Conservation (phyloP, 495 filamentous ascomycete genomes). For the Talaromyces wortmannii region DNA sequence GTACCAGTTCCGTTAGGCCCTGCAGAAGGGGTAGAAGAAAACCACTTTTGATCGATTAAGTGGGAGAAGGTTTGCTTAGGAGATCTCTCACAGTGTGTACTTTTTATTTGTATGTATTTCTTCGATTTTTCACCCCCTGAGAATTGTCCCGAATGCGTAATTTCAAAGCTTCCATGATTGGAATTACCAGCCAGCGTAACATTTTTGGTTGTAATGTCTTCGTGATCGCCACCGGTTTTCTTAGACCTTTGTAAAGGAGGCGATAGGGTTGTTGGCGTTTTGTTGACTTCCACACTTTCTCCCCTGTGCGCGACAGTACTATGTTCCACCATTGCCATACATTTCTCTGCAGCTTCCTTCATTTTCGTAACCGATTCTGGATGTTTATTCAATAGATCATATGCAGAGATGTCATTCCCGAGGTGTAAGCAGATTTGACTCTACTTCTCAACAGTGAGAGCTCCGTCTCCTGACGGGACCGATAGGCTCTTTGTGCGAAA, state of each 20-base stretch:
- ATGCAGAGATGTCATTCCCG: not conserved
- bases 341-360: slow-evolving; percentile 18
- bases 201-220: not conserved
- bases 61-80: not conserved
- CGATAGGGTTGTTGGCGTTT: not conserved
- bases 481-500: not conserved
- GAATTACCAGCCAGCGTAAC: not conserved
- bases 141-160: not conserved
- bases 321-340: slow-evolving; percentile 16
- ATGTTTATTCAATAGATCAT: not conserved
- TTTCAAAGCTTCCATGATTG: not conserved
- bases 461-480: not conserved
- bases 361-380: slow-evolving; percentile 3
- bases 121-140: not conserved
- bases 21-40: not conserved
- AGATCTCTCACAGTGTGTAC: not conserved
- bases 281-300: not conserved
- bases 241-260: not conserved
- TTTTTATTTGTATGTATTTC: too few relatives aligned
- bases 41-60: not conserved
- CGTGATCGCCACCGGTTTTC: not conserved
- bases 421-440: not conserved
- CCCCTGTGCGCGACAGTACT: not conserved
- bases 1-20: not conserved
- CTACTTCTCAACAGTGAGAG: not conserved